Percentiles rank a stretch among this genome's conserved stretches.
phyloP scores from a whole-genome alignment of 805 yeast genomes.

The Alloascoidea africana region DNA sequence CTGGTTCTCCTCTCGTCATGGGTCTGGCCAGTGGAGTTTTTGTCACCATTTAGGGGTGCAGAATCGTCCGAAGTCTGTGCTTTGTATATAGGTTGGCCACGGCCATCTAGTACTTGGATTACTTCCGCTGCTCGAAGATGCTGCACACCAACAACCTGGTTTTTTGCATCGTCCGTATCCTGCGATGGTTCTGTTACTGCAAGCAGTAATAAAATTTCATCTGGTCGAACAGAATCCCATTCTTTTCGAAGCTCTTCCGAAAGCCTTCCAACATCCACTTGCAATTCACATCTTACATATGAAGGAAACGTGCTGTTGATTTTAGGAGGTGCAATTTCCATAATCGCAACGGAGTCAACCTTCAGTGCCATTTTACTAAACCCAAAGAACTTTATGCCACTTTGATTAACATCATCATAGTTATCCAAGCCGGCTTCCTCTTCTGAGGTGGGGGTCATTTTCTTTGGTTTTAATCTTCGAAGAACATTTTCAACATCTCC shows the following conservation, averaged over 20 bases:
- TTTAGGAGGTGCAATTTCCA: constrained; percentile 10
- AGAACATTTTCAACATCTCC: constrained; percentile 11
- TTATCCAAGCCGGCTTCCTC: background rate
- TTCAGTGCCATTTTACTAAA: constrained; percentile 11
- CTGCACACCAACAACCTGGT: constrained; percentile 11
- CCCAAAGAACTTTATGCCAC: constrained; percentile 9
- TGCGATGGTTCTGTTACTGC: constrained; percentile 8
- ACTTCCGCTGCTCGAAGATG: constrained; percentile 13
- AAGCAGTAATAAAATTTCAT: constrained; percentile 14
- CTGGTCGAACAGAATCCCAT: constrained; percentile 14
- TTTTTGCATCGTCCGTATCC: constrained; percentile 4
- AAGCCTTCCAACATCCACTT: constrained; percentile 9
- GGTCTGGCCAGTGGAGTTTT: background rate
- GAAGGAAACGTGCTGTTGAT: constrained; percentile 14
- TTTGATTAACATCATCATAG: background rate
- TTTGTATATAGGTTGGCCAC: constrained; percentile 5
- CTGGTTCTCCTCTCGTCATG: constrained; percentile 3
- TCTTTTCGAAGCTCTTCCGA: constrained; percentile 8
- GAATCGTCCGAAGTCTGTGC: too few species aligned
- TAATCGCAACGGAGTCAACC: constrained; percentile 8
- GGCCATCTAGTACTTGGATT: constrained; percentile 12
- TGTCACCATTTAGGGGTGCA: background rate
- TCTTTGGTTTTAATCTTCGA: constrained; percentile 9
- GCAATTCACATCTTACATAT: constrained; percentile 12
- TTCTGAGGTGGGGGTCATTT: background rate